Base-by-base conservation (phyloP, 208 protist species). In the Crithidia acanthocephali region DNA sequence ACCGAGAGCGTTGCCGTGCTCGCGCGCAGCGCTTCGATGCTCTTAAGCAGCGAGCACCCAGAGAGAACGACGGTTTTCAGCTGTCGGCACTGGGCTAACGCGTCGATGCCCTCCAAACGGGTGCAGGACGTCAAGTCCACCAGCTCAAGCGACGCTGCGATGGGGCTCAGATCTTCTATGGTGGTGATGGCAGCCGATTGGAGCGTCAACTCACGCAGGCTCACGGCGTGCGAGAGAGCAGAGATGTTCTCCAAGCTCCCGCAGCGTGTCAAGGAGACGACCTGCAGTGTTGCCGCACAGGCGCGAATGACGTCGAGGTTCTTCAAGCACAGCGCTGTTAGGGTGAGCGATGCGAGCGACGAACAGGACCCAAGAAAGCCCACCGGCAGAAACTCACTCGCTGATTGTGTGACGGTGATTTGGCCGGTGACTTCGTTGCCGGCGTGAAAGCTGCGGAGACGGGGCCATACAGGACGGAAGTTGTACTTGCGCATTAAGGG, bases 1-100 rank as follows among this genome's bases (percentile, higher is more conserved):
- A 13, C 30, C n/a, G 47, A 11, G 16, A 66, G 61, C 44, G 61
- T 56, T 16, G 61, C 30, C 61, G 61, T 47, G 20, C 61, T 66
- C 37, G 20, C 2, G 61, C 45, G 61, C 44, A 66, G 47, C 2
- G 61, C 28, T 16, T 66, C 61, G n/a, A 66, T 30, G 47, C 32
- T 56, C 16, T 50, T 15, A 15, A 65, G 42, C 44, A 27, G 0
- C 2, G 2, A 0, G 59, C 59, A 65, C 3, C 42, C 59, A 35
- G 13, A 22, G 0, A 65, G 40, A 18, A 28, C 15, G 15, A 53
- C 44, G 16, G 6, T 48, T 52, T 20, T 25, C 42, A 65, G 59
- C 25, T 53, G n/a, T 10, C n/a, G 59, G 11, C 44, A 65, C 18
- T 35, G 44, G 18, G 23, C 30, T 1, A 65, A 44, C 25, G 42